Percentiles rank a stretch among this genome's conserved stretches.
phyloP scores from a whole-genome alignment of 345 rosid species.

The Murraya paniculata region DNA sequence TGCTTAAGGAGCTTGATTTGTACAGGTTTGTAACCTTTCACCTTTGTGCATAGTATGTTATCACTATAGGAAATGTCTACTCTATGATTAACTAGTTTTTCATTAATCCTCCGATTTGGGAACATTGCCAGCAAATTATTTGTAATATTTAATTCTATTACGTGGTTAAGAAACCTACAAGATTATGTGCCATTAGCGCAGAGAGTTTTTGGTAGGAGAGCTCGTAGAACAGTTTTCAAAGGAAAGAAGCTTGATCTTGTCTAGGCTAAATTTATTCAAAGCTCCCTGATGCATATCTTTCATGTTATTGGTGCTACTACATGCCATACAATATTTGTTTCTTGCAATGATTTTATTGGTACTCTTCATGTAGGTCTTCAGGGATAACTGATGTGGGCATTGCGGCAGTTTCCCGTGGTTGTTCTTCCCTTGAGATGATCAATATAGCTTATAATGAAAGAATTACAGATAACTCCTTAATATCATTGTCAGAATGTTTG shows the following conservation, averaged over 20 bases:
- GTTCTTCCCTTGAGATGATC: constrained; percentile 47
- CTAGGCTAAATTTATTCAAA: not conserved
- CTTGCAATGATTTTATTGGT: not conserved
- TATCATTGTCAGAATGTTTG: constrained; percentile 48
- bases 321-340: not conserved
- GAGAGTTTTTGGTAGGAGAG: not conserved
- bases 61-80: not conserved
- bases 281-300: not conserved
- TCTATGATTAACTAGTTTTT: not conserved
- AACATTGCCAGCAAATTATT: not conserved
- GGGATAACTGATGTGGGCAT: constrained; percentile 56
- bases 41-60: not conserved
- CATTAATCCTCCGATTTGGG: not conserved
- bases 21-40: constrained; percentile 40
- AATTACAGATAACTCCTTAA: constrained; percentile 42
- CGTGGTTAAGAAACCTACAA: not conserved
- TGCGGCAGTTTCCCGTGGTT: constrained; percentile 48
- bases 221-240: not conserved
- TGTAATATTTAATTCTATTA: not conserved
- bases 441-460: constrained; percentile 50
- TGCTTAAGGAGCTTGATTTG: constrained; percentile 61
- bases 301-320: not conserved
- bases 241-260: not conserved
- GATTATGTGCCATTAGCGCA: not conserved
- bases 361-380: constrained; percentile 37